A percentile compares a stretch with the other conserved stretches of the same genome.
These are phyloP conservation scores for Vickermania spadyakhi DNA, from an alignment of 208 protist species.

Conservation along the genomic window DNA sequence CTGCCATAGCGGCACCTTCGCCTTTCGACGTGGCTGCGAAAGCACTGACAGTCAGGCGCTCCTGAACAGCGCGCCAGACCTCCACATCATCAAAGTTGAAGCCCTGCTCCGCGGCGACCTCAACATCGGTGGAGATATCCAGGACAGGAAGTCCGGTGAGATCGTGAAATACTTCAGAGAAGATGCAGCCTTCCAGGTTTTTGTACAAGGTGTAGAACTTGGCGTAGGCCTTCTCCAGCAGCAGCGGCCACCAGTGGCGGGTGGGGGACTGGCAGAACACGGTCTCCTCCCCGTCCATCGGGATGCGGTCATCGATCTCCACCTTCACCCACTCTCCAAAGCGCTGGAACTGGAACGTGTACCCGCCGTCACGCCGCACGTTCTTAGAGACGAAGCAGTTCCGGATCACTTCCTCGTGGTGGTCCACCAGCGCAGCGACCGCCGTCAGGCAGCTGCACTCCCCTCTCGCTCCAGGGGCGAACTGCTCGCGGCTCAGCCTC, in stretches of 20 bases:
- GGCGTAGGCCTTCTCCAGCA: conserved; percentile 26
- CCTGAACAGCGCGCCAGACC: conserved; percentile 48
- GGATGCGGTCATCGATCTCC: conserved; percentile 22
- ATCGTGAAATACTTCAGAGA: conserved; percentile 47
- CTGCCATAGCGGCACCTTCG: conserved; percentile 26
- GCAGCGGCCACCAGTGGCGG: conserved; percentile 9
- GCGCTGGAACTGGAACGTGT: conserved; percentile 25
- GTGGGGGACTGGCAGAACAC: conserved; percentile 8
- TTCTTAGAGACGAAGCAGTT: conserved; percentile 28
- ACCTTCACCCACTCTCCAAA: conserved; percentile 17
- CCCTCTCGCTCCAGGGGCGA: conserved; percentile 16
- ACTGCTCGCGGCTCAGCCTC: conserved; percentile 17
- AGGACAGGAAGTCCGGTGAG: conserved; percentile 44
- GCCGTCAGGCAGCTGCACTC: conserved; percentile 22
- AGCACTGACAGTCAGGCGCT: conserved; percentile 23
- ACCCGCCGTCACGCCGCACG: conserved; percentile 17
- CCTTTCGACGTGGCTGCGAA: conserved; percentile 34
- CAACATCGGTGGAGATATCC: conserved; percentile 29
- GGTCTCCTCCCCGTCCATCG: conserved; percentile 4
- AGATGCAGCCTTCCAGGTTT: conserved; percentile 15
- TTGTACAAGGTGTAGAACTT: conserved; percentile 17
- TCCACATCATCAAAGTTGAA: conserved; percentile 46
- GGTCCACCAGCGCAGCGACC: conserved; percentile 19
- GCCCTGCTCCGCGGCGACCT: conserved; percentile 20
- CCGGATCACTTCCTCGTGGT: conserved; percentile 20